phyloP scores from a whole-genome alignment of 2,329 filamentous ascomycete genomes.

The Albophoma yamanashiensis region DNA sequence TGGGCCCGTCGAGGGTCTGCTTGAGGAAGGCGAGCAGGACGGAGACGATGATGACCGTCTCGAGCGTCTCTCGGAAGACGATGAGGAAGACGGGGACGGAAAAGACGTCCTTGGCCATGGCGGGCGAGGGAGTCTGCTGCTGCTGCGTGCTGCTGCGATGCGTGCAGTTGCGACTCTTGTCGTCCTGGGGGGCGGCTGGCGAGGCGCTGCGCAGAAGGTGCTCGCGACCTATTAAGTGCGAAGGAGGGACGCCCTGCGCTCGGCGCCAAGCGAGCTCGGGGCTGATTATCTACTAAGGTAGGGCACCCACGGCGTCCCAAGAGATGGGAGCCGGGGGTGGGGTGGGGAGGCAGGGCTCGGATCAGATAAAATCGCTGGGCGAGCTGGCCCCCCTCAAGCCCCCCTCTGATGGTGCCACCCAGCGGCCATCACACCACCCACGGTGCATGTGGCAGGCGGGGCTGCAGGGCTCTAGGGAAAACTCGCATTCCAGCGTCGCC shows the following conservation, averaged over 20 bases:
- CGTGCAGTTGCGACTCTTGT: neutral
- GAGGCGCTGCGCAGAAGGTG: no score
- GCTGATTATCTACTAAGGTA: neutral
- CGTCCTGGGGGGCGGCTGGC: no score
- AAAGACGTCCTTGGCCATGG: slow-evolving; percentile 59
- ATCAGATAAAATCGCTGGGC: neutral
- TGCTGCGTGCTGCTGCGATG: no score
- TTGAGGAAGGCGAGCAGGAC: slow-evolving; percentile 81
- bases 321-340: neutral
- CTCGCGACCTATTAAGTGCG: neutral
- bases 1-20: slow-evolving; percentile 59
- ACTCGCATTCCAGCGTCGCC: neutral
- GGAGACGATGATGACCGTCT: slow-evolving; percentile 76
- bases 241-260: neutral
- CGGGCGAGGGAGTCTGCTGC: slow-evolving; percentile 3
- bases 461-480: neutral
- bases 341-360: neutral
- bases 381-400: no score
- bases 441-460: neutral
- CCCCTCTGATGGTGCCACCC: neutral
- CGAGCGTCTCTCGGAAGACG: slow-evolving; percentile 75
- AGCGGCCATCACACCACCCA: neutral
- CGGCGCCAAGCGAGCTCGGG: neutral
- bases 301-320: neutral
- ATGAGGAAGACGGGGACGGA: slow-evolving; percentile 81